Base-by-base conservation (phyloP, 1,139 yeast genomes). In the Suhomyces maxii region DNA sequence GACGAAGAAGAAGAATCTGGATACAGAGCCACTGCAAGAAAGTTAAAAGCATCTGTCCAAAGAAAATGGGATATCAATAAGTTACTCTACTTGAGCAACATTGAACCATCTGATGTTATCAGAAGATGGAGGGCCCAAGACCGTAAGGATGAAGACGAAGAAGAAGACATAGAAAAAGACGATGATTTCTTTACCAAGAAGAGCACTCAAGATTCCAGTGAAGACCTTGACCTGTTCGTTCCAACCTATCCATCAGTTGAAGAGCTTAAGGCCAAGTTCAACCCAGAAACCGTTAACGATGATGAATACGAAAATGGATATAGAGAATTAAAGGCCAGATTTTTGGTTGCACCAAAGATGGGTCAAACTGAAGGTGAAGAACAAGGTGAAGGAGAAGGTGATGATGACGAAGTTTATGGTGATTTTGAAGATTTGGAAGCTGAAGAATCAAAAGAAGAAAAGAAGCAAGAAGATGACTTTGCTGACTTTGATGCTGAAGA, bases 51-150 rank as follows among this genome's bases (percentile, higher is more conserved):
- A 34, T 55, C 70, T 28, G 72, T 73, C 2, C 57, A 69, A 65
- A 64, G 81, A 73, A 69, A 73, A 51, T 88, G 95, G 91, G 88
- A 93, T 63, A 81, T 93, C 51, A 84, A 86, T 58, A 89, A 87
- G 60, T 70, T 93, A 46, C 70, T 93, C 9, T 93, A 93, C 63
- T 76, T 86, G 80, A 82, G 84, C 46, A 86, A 87, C 54, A 71
- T 89, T 37, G 80, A 83, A 8, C 93, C 97, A 0, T 71, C 71
- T 0, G 96, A 88, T 45, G 97, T 82, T 26, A 71, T 91, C 40
- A 73, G 71, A 41, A 80, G 93, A 64, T 91, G 97, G 96, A 82
- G 65, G 54, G 71, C 76, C 31, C 53, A 56, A 11, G 82, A 79
- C 51, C 80, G 74, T 31, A 73, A 71, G n/a, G 79, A 74, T 11